These are phyloP conservation scores for Cercospora janseana DNA, from an alignment of 2,329 filamentous ascomycete species.

Conservation along the genomic window DNA sequence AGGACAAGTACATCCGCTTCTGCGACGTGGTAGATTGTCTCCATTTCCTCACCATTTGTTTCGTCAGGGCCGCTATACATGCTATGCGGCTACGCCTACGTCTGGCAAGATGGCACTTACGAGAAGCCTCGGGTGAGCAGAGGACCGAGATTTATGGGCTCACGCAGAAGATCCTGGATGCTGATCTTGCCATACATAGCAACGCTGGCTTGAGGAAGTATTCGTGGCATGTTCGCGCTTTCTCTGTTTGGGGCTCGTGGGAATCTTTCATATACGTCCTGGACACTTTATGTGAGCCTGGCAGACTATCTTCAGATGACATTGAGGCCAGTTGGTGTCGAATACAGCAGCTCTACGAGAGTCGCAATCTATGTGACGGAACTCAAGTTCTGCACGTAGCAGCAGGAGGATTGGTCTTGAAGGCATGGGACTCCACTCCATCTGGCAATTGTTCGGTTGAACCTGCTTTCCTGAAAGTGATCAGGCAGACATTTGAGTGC, in stretches of 20 bases:
- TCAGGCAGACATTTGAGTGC: background rate
- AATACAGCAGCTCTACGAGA: slow-evolving; percentile 42
- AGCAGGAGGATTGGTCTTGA: slow-evolving; percentile 43
- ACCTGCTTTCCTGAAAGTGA: slow-evolving; percentile 17
- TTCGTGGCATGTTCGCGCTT: slow-evolving; percentile 52
- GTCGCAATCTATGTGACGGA: slow-evolving; percentile 7
- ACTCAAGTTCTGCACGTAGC: slow-evolving; percentile 43
- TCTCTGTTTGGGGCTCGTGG: slow-evolving; percentile 40
- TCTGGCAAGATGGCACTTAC: slow-evolving; percentile 28
- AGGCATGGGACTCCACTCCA: slow-evolving; percentile 42
- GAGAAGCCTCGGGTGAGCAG: slow-evolving; percentile 37
- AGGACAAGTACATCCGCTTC: slow-evolving; percentile 44
- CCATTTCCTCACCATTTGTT: slow-evolving; percentile 45
- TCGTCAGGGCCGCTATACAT: slow-evolving; percentile 44
- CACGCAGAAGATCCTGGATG: slow-evolving; percentile 42
- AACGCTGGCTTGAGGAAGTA: slow-evolving; percentile 45
- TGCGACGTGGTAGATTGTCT: slow-evolving; percentile 44
- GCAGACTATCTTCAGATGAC: slow-evolving; percentile 20
- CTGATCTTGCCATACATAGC: slow-evolving; percentile 42
- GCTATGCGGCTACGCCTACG: slow-evolving; percentile 47
- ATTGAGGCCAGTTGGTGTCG: slow-evolving; percentile 42
- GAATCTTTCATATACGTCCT: slow-evolving; percentile 39
- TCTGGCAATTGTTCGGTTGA: slow-evolving; percentile 8
- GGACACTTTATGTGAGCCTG: slow-evolving; percentile 32
- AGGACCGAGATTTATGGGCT: slow-evolving; percentile 42